phyloP scores from a whole-genome alignment of 164 flowering plant genomes.

The Chimonanthus salicifolius region DNA sequence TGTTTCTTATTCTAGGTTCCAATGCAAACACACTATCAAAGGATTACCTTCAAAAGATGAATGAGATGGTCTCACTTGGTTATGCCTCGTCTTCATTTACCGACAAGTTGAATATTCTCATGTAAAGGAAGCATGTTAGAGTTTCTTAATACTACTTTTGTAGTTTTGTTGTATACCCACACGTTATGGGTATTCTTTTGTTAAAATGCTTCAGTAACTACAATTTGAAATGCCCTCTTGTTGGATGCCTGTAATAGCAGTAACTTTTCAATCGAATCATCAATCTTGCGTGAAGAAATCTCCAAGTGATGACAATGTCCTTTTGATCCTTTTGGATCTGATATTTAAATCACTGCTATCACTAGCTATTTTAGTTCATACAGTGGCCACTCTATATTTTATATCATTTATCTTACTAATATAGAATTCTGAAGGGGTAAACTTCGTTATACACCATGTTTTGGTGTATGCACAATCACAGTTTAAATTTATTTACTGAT shows the following conservation, averaged over 20 bases:
- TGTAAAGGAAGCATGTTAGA: neutral
- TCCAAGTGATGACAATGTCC: too few species aligned
- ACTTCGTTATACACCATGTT: too few species aligned
- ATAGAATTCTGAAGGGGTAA: too few species aligned
- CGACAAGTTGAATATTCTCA: neutral
- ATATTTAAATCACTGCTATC: too few species aligned
- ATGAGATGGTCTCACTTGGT: neutral
- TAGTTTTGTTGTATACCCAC: neutral
- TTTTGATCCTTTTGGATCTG: too few species aligned
- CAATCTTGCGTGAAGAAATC: neutral
- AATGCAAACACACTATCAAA: constrained; percentile 75
- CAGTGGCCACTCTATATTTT: too few species aligned
- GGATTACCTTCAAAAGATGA: constrained; percentile 45
- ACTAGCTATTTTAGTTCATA: too few species aligned
- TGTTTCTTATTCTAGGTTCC: constrained; percentile 59
- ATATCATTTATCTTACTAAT: too few species aligned
- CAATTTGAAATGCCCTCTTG: neutral
- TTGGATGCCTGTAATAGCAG: neutral
- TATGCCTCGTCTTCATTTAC: neutral
- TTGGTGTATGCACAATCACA: too few species aligned
- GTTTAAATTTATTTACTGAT: too few species aligned
- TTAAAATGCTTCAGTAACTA: neutral
- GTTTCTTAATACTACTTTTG: neutral
- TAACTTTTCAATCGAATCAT: neutral
- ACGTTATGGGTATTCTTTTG: neutral